These are phyloP conservation scores for Saccharomyces hybrid DNA, from an alignment of 1,139 yeast genomes.

Conservation along the genomic window DNA sequence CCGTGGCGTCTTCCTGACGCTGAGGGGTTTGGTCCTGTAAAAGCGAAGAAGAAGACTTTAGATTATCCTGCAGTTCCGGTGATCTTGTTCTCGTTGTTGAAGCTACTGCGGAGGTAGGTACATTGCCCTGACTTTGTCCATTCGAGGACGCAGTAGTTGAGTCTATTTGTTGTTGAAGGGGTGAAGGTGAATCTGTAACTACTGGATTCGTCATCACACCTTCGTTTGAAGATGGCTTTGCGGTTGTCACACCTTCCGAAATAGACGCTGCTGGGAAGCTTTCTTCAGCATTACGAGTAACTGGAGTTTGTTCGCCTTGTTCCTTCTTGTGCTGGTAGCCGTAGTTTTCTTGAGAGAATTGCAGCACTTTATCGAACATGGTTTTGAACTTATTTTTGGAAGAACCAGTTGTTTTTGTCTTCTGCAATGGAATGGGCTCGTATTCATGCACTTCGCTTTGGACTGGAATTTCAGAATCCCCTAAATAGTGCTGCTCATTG, in stretches of 20 bases:
- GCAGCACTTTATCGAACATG: constrained; percentile 23
- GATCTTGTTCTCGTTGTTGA: neutral
- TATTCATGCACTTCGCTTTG: neutral
- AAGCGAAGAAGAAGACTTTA: neutral
- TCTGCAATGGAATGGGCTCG: neutral
- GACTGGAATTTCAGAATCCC: neutral
- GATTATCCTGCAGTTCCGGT: neutral
- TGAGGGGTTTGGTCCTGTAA: neutral
- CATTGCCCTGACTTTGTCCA: neutral
- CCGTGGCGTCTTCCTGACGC: neutral
- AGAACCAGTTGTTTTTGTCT: neutral
- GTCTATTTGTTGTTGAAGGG: neutral
- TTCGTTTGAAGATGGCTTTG: constrained; percentile 2
- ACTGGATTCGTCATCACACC: neutral
- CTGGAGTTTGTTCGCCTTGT: constrained; percentile 4
- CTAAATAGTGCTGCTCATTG: neutral
- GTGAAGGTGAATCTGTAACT: neutral
- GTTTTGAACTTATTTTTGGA: constrained; percentile 19
- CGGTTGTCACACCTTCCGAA: constrained; percentile 7
- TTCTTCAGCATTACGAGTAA: neutral
- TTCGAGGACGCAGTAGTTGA: neutral
- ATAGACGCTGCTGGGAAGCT: neutral
- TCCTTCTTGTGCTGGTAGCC: constrained; percentile 26
- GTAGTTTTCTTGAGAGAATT: constrained; percentile 30
- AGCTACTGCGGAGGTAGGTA: neutral